Percentiles rank a stretch among this genome's conserved stretches.
These are phyloP conservation scores for Xylariaceae sp. DNA, from an alignment of 2,329 filamentous ascomycete species.

Conservation along the genomic window DNA sequence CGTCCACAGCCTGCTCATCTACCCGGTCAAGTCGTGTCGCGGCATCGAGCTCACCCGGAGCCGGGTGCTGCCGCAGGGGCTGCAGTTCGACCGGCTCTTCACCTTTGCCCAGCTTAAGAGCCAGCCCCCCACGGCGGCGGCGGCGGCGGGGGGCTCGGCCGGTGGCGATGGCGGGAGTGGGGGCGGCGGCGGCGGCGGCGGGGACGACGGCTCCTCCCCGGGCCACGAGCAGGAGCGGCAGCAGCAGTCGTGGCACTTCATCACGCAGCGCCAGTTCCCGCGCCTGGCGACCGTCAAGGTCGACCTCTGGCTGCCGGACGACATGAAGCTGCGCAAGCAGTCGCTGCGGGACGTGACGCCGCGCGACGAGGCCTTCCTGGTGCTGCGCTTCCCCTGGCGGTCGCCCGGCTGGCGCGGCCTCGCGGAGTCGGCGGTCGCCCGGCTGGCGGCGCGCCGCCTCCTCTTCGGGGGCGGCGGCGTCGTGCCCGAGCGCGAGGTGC, in stretches of 20 bases:
- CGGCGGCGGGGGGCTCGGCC: too few relatives aligned
- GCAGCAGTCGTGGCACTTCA: slow-evolving; percentile 57
- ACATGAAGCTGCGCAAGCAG: slow-evolving; percentile 42
- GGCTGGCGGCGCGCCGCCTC: slow-evolving; percentile 37
- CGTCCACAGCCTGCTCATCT: slow-evolving; percentile 63
- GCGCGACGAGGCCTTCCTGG: slow-evolving; percentile 51
- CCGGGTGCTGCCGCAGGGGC: slow-evolving; percentile 58
- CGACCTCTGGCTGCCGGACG: slow-evolving; percentile 63
- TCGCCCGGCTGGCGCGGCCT: slow-evolving; percentile 40
- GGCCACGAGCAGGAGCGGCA: too few relatives aligned
- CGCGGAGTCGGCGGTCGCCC: slow-evolving; percentile 39
- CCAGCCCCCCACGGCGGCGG: slow-evolving; percentile 35
- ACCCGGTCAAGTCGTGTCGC: slow-evolving; percentile 76
- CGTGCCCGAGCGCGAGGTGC: slow-evolving; percentile 54
- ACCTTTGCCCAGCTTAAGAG: slow-evolving; percentile 64
- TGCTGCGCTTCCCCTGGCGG: slow-evolving; percentile 59
- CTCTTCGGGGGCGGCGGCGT: slow-evolving; percentile 24
- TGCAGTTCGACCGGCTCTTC: slow-evolving; percentile 77
- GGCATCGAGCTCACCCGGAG: slow-evolving; percentile 64
- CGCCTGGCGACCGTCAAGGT: slow-evolving; percentile 62
- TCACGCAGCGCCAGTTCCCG: slow-evolving; percentile 63
- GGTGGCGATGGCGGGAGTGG: too few relatives aligned
- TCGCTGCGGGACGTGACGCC: slow-evolving; percentile 43
- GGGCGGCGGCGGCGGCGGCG: too few relatives aligned
- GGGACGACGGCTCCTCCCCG: too few relatives aligned